phyloP scores from a whole-genome alignment of 352 stramenopile species.

The Phytophthora ohioensis region DNA sequence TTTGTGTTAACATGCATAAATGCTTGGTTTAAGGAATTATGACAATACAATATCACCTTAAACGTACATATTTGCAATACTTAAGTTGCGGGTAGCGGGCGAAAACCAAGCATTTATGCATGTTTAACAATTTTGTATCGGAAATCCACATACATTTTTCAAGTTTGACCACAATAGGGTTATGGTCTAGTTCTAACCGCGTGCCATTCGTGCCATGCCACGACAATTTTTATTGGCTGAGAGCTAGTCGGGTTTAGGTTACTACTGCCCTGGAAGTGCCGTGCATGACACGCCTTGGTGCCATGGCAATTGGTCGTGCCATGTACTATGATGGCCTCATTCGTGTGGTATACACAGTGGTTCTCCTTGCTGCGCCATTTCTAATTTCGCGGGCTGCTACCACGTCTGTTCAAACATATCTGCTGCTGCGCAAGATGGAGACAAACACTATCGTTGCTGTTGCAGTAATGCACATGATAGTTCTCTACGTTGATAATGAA shows the following conservation, averaged over 20 bases:
- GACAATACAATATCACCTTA: no score
- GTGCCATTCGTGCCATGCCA: conserved; percentile 7
- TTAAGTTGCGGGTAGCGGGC: no score
- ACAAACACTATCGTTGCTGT: neutral
- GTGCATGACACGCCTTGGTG: conserved; percentile 3
- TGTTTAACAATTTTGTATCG: no score
- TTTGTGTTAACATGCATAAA: no score
- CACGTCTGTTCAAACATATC: neutral
- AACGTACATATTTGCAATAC: no score
- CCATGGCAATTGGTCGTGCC: conserved; percentile 10
- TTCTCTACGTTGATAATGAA: neutral
- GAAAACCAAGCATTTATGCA: no score
- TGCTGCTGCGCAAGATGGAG: neutral
- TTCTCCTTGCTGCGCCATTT: no score
- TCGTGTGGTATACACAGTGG: neutral
- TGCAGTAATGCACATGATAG: neutral
- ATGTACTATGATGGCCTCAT: neutral
- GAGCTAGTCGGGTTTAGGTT: neutral
- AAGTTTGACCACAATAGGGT: no score
- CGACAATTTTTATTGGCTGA: conserved; percentile 2
- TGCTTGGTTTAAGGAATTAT: no score
- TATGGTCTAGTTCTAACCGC: neutral
- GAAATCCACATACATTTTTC: no score
- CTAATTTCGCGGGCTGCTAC: neutral
- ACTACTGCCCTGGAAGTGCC: conserved; percentile 4